These are phyloP conservation scores for Paracoccidioides brasiliensis DNA, from an alignment of 2,329 filamentous ascomycete species.

Conservation along the genomic window DNA sequence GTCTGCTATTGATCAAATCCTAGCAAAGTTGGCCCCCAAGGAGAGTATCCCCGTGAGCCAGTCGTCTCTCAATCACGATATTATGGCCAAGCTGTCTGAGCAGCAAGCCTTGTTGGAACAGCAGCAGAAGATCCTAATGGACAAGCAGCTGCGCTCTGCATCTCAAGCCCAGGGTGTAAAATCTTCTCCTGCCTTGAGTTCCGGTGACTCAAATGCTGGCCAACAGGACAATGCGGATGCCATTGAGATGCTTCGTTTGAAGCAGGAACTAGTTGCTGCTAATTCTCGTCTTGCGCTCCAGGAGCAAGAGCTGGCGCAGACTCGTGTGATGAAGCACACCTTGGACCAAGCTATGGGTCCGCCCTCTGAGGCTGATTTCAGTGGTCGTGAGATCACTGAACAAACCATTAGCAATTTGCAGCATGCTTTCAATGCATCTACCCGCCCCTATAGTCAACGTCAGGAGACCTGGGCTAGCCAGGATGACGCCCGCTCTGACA, in stretches of 20 bases:
- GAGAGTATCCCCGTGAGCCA: conserved; percentile 3
- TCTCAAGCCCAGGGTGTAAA: conserved; percentile 9
- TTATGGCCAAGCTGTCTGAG: conserved; percentile 61
- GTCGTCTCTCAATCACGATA: conserved; percentile 11
- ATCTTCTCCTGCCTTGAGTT: conserved; percentile 11
- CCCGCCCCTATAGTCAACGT: conserved; percentile 28
- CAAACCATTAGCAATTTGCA: conserved; percentile 39
- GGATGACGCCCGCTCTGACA: conserved; percentile 34
- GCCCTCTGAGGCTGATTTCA: conserved; percentile 41
- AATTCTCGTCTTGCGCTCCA: conserved; percentile 47
- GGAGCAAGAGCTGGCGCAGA: conserved; percentile 48
- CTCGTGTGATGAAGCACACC: conserved; percentile 47
- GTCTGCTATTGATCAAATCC: conserved; percentile 51
- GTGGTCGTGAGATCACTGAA: conserved; percentile 36
- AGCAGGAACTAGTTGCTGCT: conserved; percentile 43
- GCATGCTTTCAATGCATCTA: conserved; percentile 40
- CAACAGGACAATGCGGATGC: conserved; percentile 21
- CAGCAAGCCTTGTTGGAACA: conserved; percentile 49
- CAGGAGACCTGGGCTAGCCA: conserved; percentile 32
- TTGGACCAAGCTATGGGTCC: conserved; percentile 45
- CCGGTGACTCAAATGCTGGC: conserved; percentile 3
- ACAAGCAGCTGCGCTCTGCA: conserved; percentile 9
- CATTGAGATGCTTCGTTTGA: conserved; percentile 43
- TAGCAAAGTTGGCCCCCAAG: conserved; percentile 30
- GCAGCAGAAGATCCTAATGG: conserved; percentile 41